Conservation (phyloP, 305 asterid species). For the Rubia balearica region DNA sequence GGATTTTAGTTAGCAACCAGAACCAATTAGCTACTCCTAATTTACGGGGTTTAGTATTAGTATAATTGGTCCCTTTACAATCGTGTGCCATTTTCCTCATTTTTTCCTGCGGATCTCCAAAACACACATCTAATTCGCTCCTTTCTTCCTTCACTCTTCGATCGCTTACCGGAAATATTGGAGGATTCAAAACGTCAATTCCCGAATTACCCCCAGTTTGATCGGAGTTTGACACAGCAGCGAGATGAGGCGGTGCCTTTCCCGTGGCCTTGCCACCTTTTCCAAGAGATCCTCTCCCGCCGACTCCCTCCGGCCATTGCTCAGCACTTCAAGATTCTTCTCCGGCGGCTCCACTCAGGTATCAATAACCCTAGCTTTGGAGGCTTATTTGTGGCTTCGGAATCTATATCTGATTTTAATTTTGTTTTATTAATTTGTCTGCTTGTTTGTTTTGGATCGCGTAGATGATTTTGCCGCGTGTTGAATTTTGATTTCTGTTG, state of each 20-base stretch:
- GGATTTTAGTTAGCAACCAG: not conserved
- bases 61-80: not conserved
- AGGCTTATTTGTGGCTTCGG: conserved; percentile 26
- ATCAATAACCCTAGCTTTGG: not conserved
- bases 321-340: conserved; percentile 36
- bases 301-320: conserved; percentile 32
- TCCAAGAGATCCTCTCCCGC: conserved; percentile 44
- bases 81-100: conserved; percentile 7
- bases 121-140: not conserved
- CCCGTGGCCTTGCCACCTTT: conserved; percentile 68
- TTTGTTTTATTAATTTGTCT: not conserved
- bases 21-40: not conserved
- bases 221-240: conserved; percentile 16
- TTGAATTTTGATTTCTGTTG: not conserved
- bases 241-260: conserved; percentile 88
- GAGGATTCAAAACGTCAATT: not conserved
- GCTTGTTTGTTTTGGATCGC: not conserved
- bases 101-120: conserved; percentile 15
- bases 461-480: not conserved
- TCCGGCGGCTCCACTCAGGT: conserved; percentile 53
- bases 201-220: not conserved
- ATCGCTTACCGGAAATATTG: not conserved
- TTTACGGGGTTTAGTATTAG: not conserved
- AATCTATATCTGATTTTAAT: not conserved
- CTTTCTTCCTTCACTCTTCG: not conserved